phyloP scores from a whole-genome alignment of 1,284 basidiomycete genomes.

The Microstroma glucosiphilum region DNA sequence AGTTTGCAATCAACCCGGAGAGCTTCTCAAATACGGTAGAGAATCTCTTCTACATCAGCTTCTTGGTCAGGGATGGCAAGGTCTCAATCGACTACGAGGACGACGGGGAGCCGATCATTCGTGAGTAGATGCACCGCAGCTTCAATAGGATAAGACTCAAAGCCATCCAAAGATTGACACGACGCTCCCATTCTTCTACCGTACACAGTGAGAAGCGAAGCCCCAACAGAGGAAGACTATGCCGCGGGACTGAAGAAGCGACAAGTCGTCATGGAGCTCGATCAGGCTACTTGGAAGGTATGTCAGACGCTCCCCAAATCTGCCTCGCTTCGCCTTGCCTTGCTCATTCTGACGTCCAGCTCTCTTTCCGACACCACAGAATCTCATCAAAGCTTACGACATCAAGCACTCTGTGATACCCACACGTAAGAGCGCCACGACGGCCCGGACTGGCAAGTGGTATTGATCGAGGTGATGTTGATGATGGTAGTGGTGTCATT shows the following conservation, averaged over 20 bases:
- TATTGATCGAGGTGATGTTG: not conserved
- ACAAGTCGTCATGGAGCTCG: slow-evolving; percentile 79
- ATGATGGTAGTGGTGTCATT: too few species aligned
- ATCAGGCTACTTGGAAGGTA: slow-evolving; percentile 70
- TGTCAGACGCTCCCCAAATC: too few species aligned
- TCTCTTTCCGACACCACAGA: too few species aligned
- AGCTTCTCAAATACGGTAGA: slow-evolving; percentile 87
- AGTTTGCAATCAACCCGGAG: slow-evolving; percentile 75
- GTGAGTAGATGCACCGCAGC: slow-evolving; percentile 54
- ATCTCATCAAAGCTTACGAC: slow-evolving; percentile 71
- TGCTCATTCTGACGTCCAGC: too few species aligned
- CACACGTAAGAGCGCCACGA: slow-evolving; percentile 13
- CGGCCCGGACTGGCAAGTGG: slow-evolving; percentile 1
- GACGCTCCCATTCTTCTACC: not conserved
- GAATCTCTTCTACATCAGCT: slow-evolving; percentile 86
- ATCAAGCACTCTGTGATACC: slow-evolving; percentile 60
- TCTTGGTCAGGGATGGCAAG: slow-evolving; percentile 76
- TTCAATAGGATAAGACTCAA: too few species aligned
- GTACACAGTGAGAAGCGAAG: slow-evolving; percentile 13
- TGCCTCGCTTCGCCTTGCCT: too few species aligned
- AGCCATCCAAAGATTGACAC: not conserved
- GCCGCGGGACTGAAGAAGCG: slow-evolving; percentile 62
- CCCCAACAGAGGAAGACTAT: slow-evolving; percentile 59
- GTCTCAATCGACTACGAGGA: slow-evolving; percentile 57
- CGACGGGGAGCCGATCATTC: slow-evolving; percentile 64